These are phyloP conservation scores for Fusarium xyrophilum DNA, from an alignment of 2,329 filamentous ascomycete genomes.

Conservation along the genomic window DNA sequence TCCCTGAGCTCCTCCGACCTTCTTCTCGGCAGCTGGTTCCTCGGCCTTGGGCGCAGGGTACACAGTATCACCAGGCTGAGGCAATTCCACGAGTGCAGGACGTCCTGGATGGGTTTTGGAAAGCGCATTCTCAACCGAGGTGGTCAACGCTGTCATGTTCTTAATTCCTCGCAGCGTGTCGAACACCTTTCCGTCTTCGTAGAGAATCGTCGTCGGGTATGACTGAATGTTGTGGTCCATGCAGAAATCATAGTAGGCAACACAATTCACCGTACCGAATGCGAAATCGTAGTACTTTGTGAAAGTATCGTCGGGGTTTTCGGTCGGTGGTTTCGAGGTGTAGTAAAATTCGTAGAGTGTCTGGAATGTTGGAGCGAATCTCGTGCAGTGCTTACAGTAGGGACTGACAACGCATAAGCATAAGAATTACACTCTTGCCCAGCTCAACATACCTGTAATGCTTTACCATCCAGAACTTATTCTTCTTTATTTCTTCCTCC, in stretches of 20 bases:
- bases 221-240: conserved; percentile 67
- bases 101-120: conserved; percentile 83
- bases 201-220: conserved; percentile 81
- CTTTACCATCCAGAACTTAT: conserved; percentile 64
- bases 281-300: conserved; percentile 86
- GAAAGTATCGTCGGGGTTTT: conserved; percentile 67
- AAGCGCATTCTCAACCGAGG: conserved; percentile 76
- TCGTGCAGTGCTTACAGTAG: conserved; percentile 74
- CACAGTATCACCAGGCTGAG: conserved; percentile 70
- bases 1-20: conserved; percentile 26
- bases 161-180: conserved; percentile 72
- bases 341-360: conserved; percentile 95
- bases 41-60: conserved; percentile 41
- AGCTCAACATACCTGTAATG: conserved; percentile 68
- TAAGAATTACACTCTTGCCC: not conserved
- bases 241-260: conserved; percentile 83
- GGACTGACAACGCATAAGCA: conserved; percentile 52
- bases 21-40: conserved; percentile 27
- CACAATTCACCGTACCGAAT: conserved; percentile 86
- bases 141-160: conserved; percentile 69
- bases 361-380: conserved; percentile 84
- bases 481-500: conserved; percentile 61
- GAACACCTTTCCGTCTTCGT: conserved; percentile 75
- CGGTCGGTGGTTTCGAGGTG: conserved; percentile 76
- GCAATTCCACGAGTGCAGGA: conserved; percentile 71